Evolutionary conservation across 163 green algal genomes (phyloP), one percentile per base, ranked within the genome.

Genomic region (Scenedesmus sp.): DNA sequence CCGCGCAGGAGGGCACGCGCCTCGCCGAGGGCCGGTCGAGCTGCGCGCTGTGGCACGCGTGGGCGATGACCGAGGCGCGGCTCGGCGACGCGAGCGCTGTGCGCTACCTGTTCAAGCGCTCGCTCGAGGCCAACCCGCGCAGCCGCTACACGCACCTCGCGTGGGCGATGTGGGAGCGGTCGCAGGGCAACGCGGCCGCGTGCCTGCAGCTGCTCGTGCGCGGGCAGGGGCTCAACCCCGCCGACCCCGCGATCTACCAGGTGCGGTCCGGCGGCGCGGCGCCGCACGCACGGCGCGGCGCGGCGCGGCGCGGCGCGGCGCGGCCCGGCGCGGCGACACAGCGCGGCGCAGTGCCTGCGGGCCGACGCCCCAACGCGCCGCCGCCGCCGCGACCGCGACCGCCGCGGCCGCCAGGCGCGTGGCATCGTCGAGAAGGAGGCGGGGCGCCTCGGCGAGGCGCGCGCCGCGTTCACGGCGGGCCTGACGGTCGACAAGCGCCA

Each of bases 11-110:
- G 45, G 88, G 86, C 28, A 92, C 85, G 5, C 45, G 58, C 31
- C 26, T 70, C 44, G 33, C 44, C 7, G 60, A 54, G 10, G 92
- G 92, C 6, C 53, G 67, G 0, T 28, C 65, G 22, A 93, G 85
- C 65, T 88, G 89, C 54, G 94, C 93, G 45, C 76, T 98, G 60
- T 98, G 94, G 95, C 91, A 97, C 70, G 89, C 91, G 1, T 97
- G 95, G 91, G 95, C 89, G 6, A 77, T 96, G 63, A 87, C 97
- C 83, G 95, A 99, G 82, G 82, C 86, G 18, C 75, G 78, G 67
- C 64, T 91, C 36, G 90, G 92, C 4, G 91, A 98, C 76, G 34
- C 75, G 20, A 77, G 62, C 7, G 77, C 81, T 2, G 92, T 94
- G 13, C 17, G 14, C 22, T 87, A 88, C 54, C 87, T 96, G 39